Conservation (phyloP, 2,329 filamentous ascomycete genomes). For the Colletotrichum godetiae region DNA sequence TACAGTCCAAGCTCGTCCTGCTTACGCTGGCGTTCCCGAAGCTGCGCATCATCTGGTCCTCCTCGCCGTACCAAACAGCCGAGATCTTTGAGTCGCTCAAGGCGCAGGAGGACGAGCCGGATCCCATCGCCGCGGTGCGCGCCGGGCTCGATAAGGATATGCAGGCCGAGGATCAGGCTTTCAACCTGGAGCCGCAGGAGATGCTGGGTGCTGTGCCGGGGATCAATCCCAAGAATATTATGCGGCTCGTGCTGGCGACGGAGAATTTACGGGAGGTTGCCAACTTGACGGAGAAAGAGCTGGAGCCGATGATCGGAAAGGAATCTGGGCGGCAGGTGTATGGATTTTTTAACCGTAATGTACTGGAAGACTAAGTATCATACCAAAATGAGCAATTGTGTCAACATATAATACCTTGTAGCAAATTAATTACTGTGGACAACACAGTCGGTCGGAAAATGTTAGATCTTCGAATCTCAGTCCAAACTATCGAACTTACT, state of each 20-base stretch:
- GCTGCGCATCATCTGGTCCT: slow-evolving; percentile 93
- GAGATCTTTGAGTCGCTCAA: slow-evolving; percentile 97
- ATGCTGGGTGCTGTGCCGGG: slow-evolving; percentile 90
- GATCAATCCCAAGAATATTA: slow-evolving; percentile 82
- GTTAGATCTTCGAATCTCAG: no score
- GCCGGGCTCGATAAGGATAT: slow-evolving; percentile 78
- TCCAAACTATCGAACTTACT: no score
- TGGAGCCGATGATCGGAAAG: slow-evolving; percentile 80
- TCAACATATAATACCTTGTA: no score
- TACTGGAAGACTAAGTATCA: slow-evolving; percentile 58
- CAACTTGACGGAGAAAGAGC: slow-evolving; percentile 81
- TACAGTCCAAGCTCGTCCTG: slow-evolving; percentile 92
- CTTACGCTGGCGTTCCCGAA: slow-evolving; percentile 92
- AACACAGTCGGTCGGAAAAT: no score
- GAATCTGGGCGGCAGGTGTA: slow-evolving; percentile 82
- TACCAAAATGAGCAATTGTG: no score
- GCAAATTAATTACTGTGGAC: no score
- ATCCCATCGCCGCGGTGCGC: slow-evolving; percentile 87
- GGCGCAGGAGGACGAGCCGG: slow-evolving; percentile 87
- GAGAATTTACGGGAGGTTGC: slow-evolving; percentile 85
- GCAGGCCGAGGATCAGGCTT: slow-evolving; percentile 74
- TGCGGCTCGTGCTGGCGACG: slow-evolving; percentile 76
- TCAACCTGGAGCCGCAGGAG: slow-evolving; percentile 88
- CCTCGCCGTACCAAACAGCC: slow-evolving; percentile 92
- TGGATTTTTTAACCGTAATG: slow-evolving; percentile 80